phyloP scores from a whole-genome alignment of 75 land plant species.

The Picea sitchensis region DNA sequence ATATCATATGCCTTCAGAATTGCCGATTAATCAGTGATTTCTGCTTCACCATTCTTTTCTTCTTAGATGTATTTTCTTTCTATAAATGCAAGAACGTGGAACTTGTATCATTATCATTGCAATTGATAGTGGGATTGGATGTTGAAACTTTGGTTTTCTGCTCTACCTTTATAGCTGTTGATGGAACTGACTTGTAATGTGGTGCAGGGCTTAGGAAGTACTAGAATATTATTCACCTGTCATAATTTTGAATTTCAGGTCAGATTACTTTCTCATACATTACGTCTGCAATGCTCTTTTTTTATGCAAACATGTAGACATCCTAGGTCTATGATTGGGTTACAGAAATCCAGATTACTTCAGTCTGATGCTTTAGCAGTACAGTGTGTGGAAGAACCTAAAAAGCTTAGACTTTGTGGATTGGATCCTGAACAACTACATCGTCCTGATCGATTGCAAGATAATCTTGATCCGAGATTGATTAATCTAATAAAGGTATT shows the following conservation, averaged over 20 bases:
- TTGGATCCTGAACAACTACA: constrained; percentile 54
- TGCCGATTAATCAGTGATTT: no score
- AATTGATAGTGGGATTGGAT: neutral
- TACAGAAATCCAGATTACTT: constrained; percentile 3
- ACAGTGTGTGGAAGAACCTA: constrained; percentile 54
- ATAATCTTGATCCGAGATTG: constrained; percentile 38
- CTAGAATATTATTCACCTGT: constrained; percentile 65
- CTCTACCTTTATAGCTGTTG: neutral
- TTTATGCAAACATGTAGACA: neutral
- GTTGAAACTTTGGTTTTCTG: neutral
- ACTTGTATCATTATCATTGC: neutral
- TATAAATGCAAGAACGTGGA: neutral
- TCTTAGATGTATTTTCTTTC: no score
- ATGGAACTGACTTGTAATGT: constrained; percentile 3
- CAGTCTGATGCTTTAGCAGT: neutral
- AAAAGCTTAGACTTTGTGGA: constrained; percentile 60
- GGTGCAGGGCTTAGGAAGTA: constrained; percentile 51
- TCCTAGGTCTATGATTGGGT: neutral
- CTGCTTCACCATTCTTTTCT: no score
- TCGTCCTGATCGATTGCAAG: constrained; percentile 74
- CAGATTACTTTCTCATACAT: neutral
- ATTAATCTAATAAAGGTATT: constrained; percentile 62
- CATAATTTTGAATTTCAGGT: constrained; percentile 51
- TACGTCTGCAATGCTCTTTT: neutral
- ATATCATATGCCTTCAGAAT: no score